Conservation (phyloP, 805 yeast genomes). For the Kluyveromyces lactis region DNA sequence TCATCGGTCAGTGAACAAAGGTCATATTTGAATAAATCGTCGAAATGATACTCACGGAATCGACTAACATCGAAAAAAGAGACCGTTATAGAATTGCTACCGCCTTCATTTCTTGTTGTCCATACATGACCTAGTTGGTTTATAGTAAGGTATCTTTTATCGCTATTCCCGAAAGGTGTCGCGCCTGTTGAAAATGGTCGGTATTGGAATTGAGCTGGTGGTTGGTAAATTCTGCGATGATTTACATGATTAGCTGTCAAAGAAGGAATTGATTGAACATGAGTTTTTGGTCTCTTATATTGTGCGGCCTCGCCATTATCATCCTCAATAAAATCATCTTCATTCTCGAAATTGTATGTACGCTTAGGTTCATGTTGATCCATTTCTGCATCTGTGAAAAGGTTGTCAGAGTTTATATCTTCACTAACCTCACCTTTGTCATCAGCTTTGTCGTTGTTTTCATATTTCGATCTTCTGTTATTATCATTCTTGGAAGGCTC, state of each 20-base stretch:
- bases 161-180: slow-evolving; percentile 65
- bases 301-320: slow-evolving; percentile 51
- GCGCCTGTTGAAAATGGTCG: slow-evolving; percentile 79
- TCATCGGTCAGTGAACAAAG: slow-evolving; percentile 61
- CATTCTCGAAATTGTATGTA: slow-evolving; percentile 30
- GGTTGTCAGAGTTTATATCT: slow-evolving; percentile 12
- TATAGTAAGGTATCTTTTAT: slow-evolving; percentile 72
- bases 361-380: slow-evolving; percentile 17
- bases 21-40: slow-evolving; percentile 64
- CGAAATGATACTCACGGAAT: slow-evolving; percentile 78
- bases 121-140: slow-evolving; percentile 76
- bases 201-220: slow-evolving; percentile 26
- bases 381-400: slow-evolving; percentile 20
- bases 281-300: slow-evolving; percentile 11
- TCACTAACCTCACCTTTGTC: slow-evolving; percentile 20
- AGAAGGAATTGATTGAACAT: slow-evolving; percentile 8
- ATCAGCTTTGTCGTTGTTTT: slow-evolving; percentile 14
- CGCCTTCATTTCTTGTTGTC: slow-evolving; percentile 53
- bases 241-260: background rate
- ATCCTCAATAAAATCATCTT: slow-evolving; percentile 52
- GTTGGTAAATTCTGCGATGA: background rate
- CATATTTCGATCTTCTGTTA: background rate
- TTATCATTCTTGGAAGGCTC: background rate
- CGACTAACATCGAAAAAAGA: slow-evolving; percentile 74
- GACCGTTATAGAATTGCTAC: slow-evolving; percentile 59